Evolutionary conservation across 495 filamentous ascomycete species (phyloP).

Genomic region (Physcia stellaris): DNA sequence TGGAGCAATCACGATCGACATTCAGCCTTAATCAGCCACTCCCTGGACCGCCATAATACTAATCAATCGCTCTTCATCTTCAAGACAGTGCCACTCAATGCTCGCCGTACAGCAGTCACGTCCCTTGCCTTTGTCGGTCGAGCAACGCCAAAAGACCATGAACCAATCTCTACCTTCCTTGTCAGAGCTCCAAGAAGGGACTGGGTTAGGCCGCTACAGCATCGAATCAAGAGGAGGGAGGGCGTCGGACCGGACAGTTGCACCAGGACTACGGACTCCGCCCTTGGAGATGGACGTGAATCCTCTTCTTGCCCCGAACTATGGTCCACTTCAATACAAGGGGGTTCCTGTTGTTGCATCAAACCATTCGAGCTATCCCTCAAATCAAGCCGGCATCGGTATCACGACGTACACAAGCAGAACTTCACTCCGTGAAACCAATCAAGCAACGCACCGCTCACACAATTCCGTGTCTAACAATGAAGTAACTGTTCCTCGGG

Average conservation of each 20-base stretch:
- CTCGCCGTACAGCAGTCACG: too few relatives aligned
- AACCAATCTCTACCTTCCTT: too few relatives aligned
- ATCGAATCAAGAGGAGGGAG: slow-evolving; percentile 20
- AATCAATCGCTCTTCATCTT: too few relatives aligned
- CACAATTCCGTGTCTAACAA: slow-evolving; percentile 21
- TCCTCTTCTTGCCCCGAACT: slow-evolving; percentile 21
- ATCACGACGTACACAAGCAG: slow-evolving; percentile 19
- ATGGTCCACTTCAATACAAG: slow-evolving; percentile 17
- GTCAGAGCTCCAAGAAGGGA: background rate
- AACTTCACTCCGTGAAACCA: slow-evolving; percentile 12
- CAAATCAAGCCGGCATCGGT: slow-evolving; percentile 16
- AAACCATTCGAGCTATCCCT: slow-evolving; percentile 13
- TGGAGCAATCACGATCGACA: too few relatives aligned
- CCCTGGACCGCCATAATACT: too few relatives aligned
- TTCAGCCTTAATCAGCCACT: too few relatives aligned
- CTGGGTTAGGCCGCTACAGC: background rate
- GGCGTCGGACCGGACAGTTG: slow-evolving; percentile 16
- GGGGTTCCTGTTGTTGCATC: slow-evolving; percentile 9
- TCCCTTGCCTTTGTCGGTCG: too few relatives aligned
- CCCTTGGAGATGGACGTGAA: slow-evolving; percentile 38
- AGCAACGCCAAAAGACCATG: too few relatives aligned
- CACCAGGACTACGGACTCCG: slow-evolving; percentile 36
- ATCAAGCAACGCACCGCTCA: slow-evolving; percentile 19
- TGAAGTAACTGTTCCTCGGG: slow-evolving; percentile 14
- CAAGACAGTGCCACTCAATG: too few relatives aligned